phyloP scores from a whole-genome alignment of 2,329 filamentous ascomycete genomes.

The Colletotrichum limetticola region DNA sequence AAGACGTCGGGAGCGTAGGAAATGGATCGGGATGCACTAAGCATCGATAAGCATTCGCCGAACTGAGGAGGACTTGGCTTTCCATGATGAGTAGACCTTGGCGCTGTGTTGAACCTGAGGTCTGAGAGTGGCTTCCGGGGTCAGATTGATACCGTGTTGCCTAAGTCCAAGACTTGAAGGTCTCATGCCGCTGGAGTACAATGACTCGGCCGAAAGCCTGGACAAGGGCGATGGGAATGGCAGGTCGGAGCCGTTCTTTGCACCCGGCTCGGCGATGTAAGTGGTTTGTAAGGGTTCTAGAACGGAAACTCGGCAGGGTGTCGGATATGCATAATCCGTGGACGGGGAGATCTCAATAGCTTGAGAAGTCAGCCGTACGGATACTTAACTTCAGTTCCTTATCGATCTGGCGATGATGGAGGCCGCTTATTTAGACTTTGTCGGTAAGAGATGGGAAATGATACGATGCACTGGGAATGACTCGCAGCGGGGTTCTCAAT shows the following conservation, averaged over 20 bases:
- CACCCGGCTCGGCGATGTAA: not conserved
- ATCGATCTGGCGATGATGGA: no score
- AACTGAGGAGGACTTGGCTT: not conserved
- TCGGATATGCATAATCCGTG: not conserved
- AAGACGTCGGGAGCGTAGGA: not conserved
- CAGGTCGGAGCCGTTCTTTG: not conserved
- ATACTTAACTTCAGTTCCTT: no score
- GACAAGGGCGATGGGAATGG: not conserved
- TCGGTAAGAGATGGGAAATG: not conserved
- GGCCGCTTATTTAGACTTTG: not conserved
- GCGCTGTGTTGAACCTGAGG: not conserved
- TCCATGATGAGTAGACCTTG: not conserved
- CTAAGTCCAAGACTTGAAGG: not conserved
- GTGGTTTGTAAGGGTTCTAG: not conserved
- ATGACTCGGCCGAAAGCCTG: not conserved
- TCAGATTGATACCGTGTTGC: not conserved
- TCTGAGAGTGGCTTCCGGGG: not conserved
- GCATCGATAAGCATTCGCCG: not conserved
- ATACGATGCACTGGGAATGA: not conserved
- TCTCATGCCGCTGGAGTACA: not conserved
- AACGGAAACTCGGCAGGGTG: not conserved
- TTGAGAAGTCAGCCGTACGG: not conserved
- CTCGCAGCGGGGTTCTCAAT: not conserved
- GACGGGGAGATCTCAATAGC: not conserved
- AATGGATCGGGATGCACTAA: not conserved